These are phyloP conservation scores for Petunia hybrid DNA, from an alignment of 305 asterid genomes.

Conservation along the genomic window DNA sequence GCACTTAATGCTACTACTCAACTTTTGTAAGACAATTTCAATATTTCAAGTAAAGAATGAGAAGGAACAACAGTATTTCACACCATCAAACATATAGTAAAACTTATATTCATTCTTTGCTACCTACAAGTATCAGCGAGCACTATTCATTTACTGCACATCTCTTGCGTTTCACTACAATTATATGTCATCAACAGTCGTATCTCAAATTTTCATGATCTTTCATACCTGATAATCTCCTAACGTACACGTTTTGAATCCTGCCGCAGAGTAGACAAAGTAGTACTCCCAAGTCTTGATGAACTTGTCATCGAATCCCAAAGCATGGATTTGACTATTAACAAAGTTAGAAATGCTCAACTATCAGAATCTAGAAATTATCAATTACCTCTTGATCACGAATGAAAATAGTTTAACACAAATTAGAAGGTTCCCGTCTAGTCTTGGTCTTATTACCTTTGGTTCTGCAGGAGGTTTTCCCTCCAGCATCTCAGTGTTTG, in stretches of 20 bases:
- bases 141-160: background rate
- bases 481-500: conserved; percentile 86
- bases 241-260: conserved; percentile 73
- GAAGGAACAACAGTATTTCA: too few species aligned
- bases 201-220: background rate
- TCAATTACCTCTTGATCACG: too few species aligned
- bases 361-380: background rate
- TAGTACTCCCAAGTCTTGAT: conserved; percentile 95
- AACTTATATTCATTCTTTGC: too few species aligned
- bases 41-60: too few species aligned
- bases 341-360: background rate
- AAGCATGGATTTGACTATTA: conserved; percentile 61
- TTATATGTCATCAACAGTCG: background rate
- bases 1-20: too few species aligned
- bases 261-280: conserved; percentile 89
- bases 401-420: background rate
- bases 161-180: background rate
- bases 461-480: conserved; percentile 64
- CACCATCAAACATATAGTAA: too few species aligned
- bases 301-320: conserved; percentile 93
- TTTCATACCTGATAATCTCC: conserved; percentile 84
- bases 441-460: conserved; percentile 49
- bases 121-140: too few species aligned
- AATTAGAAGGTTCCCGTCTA: background rate
- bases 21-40: too few species aligned